Evolutionary conservation across 768 basidiomycete genomes (phyloP), one percentile per base, ranked within the genome.

Genomic region (Imleria badia): DNA sequence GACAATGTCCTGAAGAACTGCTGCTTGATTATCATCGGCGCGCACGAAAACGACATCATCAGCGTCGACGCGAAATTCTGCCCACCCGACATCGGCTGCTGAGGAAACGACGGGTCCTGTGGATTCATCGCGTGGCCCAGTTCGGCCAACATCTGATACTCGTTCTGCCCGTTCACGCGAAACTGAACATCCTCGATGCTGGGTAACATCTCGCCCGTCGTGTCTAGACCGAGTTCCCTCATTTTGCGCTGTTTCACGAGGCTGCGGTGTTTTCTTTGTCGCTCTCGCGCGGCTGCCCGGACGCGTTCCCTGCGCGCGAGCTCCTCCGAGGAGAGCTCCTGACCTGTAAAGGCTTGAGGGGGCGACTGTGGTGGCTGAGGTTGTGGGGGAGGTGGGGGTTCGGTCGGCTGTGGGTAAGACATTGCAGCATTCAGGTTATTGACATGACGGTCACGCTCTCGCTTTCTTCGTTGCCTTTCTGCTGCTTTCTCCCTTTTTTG

Each of bases 401-500:
- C 68, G 35, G 64, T 65, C 43, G 68, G 64, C 44, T 67, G 66
- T 51, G 74, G 62, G 58, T 75, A 76, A 55, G 75, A 63, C 68
- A 80, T 76, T 47, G 77, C 73, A 39, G 76, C 78, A 56, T 71
- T 73, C 50, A 72, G 8, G 54, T 66, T 67, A 60, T 73, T 72
- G 31, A 73, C 75, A 64, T 76, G 74, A 44, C 80, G 73, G 71
- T 80, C 80, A 64, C 88, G 81, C 73, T 91, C 91, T 46, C 91
- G 84, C 69, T 93, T 93, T 58, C 89, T 71, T 44, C 91, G 82
- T 69, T 93, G 91, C 56, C 91, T 78, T 69, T 92, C 91, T 39
- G 91, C 88, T 1, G 91, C 91, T 70, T 92, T 91, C 78, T 90
- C 88, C 61, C 91, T 82, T 69, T 92, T 92, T 62, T 82, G 76